Percentiles rank a stretch among this genome's conserved stretches.
Conservation (phyloP, 163 green algal genomes). For the Chlorella variabilis region DNA sequence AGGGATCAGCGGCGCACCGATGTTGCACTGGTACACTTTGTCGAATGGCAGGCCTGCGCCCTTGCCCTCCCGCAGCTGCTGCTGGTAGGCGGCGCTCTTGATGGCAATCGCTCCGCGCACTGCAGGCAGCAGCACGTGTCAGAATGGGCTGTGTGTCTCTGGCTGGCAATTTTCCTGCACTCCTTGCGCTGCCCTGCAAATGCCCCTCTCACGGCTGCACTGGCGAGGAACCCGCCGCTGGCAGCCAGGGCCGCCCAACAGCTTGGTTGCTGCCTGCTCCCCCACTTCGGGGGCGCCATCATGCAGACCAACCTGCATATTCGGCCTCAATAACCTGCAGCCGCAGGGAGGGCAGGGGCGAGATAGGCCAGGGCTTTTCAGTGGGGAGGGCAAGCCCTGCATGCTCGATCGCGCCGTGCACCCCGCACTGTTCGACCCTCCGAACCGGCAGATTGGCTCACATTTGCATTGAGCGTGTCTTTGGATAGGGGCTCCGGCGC, state of each 20-base stretch:
- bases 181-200: no score
- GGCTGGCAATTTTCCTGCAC: no score
- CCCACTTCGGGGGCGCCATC: no score
- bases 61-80: slow-evolving; percentile 66
- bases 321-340: not conserved
- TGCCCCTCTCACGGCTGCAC: no score
- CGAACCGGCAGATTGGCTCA: not conserved
- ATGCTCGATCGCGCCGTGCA: no score
- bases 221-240: no score
- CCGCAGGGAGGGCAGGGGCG: not conserved
- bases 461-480: not conserved
- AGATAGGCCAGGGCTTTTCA: not conserved
- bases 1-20: slow-evolving; percentile 85
- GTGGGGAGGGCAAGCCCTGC: not conserved
- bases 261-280: no score
- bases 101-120: slow-evolving; percentile 31
- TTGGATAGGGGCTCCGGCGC: not conserved
- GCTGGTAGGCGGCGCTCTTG: slow-evolving; percentile 47
- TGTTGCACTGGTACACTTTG: slow-evolving; percentile 94
- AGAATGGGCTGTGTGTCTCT: no score
- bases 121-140: not conserved
- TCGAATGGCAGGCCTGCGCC: slow-evolving; percentile 67
- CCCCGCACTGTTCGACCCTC: no score
- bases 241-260: no score
- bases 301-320: slow-evolving; percentile 11